These are phyloP conservation scores for Starmerella stigmatis DNA, from an alignment of 805 yeast genomes.

Conservation along the genomic window DNA sequence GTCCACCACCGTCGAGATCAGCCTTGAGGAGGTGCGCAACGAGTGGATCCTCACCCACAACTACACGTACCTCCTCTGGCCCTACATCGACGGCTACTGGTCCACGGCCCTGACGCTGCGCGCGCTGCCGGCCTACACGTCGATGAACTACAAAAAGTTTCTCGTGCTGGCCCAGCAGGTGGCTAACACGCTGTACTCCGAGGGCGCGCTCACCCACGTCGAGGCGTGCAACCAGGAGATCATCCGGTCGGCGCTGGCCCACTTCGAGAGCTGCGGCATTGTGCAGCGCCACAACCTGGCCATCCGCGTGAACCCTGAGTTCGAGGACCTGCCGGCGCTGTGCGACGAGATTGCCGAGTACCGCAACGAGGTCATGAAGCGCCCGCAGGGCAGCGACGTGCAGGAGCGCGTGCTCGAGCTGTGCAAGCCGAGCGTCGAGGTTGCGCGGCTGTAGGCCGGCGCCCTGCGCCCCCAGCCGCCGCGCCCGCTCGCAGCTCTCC, in stretches of 20 bases:
- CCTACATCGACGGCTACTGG: slow-evolving; percentile 38
- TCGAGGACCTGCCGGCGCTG: slow-evolving; percentile 24
- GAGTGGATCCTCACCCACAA: slow-evolving; percentile 33
- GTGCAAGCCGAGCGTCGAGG: slow-evolving; percentile 8
- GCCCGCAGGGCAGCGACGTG: slow-evolving; percentile 12
- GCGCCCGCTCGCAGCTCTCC: too few relatives aligned
- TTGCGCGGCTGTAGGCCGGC: not conserved
- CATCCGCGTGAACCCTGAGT: slow-evolving; percentile 5
- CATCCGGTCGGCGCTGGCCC: slow-evolving; percentile 31
- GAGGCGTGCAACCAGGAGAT: slow-evolving; percentile 37
- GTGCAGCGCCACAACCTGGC: slow-evolving; percentile 21
- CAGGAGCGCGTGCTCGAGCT: slow-evolving; percentile 9
- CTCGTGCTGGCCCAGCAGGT: slow-evolving; percentile 31
- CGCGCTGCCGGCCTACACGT: slow-evolving; percentile 27
- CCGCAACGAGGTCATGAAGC: slow-evolving; percentile 28
- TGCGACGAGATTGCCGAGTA: slow-evolving; percentile 30
- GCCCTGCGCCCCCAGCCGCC: too few relatives aligned
- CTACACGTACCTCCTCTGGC: slow-evolving; percentile 37
- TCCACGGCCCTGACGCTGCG: slow-evolving; percentile 32
- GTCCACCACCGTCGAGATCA: slow-evolving; percentile 17
- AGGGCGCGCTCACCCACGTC: slow-evolving; percentile 34
- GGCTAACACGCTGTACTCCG: slow-evolving; percentile 36
- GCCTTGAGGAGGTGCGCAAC: slow-evolving; percentile 16
- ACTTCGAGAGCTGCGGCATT: slow-evolving; percentile 30
- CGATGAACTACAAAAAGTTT: slow-evolving; percentile 29